These are phyloP conservation scores for Colletotrichum limetticola DNA, from an alignment of 2,329 filamentous ascomycete species.

Conservation along the genomic window DNA sequence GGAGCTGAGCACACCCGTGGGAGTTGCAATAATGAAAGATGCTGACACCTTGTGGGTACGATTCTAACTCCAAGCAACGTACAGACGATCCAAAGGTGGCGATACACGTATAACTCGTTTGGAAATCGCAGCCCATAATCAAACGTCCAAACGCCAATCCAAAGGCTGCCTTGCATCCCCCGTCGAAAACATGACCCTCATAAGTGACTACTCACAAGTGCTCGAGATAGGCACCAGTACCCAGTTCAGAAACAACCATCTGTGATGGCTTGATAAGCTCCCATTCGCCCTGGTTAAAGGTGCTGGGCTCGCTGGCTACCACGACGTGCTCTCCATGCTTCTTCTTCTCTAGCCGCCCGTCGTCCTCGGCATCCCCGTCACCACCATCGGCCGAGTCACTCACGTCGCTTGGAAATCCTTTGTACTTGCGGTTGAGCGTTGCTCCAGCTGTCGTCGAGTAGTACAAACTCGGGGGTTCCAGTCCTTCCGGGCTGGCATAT, in stretches of 20 bases:
- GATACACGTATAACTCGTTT: too few species aligned
- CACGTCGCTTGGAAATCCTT: constrained; percentile 8
- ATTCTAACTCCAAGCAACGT: too few species aligned
- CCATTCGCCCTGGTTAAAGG: constrained; percentile 21
- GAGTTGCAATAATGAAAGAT: neutral
- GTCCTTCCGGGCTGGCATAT: constrained; percentile 7
- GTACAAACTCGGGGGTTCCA: constrained; percentile 25
- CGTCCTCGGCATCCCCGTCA: neutral
- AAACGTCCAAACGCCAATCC: neutral
- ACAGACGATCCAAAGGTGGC: too few species aligned
- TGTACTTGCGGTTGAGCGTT: constrained; percentile 27
- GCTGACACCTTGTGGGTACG: neutral
- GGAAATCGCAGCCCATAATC: neutral
- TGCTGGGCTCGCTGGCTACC: constrained; percentile 28
- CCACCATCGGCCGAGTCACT: neutral
- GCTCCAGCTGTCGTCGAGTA: constrained; percentile 18
- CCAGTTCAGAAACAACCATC: constrained; percentile 19
- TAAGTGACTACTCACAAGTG: neutral
- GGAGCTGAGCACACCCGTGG: too few species aligned
- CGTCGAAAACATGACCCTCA: neutral
- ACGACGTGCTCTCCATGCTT: constrained; percentile 12
- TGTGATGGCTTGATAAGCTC: constrained; percentile 16
- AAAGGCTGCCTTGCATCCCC: neutral
- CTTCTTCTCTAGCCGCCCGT: constrained; percentile 9
- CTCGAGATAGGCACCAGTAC: neutral